These are phyloP conservation scores for Quercus mongolica DNA, from an alignment of 306 rosid species.

Conservation along the genomic window DNA sequence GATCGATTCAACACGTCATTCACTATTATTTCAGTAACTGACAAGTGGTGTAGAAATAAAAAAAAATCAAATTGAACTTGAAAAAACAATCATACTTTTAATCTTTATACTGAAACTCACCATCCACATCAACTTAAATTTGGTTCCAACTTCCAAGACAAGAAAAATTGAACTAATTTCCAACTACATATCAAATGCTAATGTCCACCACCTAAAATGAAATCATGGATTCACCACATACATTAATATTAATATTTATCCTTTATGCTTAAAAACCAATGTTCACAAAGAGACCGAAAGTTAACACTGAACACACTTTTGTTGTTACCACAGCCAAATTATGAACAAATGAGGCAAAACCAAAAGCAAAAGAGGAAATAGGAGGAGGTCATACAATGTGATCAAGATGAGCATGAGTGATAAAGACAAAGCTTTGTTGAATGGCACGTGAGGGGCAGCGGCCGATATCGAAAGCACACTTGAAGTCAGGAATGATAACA, in stretches of 20 bases:
- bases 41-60: too few relatives aligned
- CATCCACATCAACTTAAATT: background rate
- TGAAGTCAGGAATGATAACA: constrained; percentile 79
- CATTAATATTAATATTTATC: background rate
- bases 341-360: background rate
- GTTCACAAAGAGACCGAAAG: background rate
- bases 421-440: constrained; percentile 77
- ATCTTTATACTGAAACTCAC: background rate
- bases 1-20: background rate
- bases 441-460: constrained; percentile 80
- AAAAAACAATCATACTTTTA: background rate
- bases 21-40: background rate
- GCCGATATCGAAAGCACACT: constrained; percentile 89
- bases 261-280: background rate
- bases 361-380: background rate
- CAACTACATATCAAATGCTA: background rate
- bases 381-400: constrained; percentile 71
- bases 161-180: background rate
- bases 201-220: background rate
- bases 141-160: background rate
- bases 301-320: background rate
- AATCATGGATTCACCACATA: background rate
- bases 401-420: constrained; percentile 97
- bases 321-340: background rate
- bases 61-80: background rate